Conservation (phyloP, 768 basidiomycete species). For the Mycena olivaceomarginata region DNA sequence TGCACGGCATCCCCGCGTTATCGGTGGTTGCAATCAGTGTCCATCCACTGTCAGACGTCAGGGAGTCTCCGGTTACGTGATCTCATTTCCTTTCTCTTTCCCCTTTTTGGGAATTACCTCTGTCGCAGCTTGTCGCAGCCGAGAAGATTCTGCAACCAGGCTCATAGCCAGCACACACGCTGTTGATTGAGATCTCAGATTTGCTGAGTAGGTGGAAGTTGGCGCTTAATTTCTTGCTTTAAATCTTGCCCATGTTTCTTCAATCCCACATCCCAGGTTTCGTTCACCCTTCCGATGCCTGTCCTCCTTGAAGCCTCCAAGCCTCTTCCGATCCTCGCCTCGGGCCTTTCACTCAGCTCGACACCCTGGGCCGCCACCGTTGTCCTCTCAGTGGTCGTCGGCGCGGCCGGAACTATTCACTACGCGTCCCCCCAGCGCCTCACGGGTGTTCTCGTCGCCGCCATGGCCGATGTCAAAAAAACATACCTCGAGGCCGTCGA, state of each 20-base stretch:
- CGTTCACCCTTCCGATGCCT: too few species aligned
- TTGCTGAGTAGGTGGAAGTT: too few species aligned
- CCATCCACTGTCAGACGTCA: conserved; percentile 32
- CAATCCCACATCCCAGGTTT: too few species aligned
- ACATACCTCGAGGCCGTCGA: conserved; percentile 14
- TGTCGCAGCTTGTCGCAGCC: conserved; percentile 21
- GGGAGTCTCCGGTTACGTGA: conserved; percentile 18
- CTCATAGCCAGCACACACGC: too few species aligned
- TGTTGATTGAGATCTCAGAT: too few species aligned
- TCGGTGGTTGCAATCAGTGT: conserved; percentile 22
- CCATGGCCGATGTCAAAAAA: background rate
- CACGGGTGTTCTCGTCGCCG: background rate
- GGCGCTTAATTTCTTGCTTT: too few species aligned
- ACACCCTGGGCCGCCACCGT: background rate
- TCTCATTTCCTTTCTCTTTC: background rate
- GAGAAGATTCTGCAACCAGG: conserved; percentile 24
- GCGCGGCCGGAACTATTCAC: background rate
- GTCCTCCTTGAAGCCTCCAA: too few species aligned
- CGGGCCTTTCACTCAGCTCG: too few species aligned
- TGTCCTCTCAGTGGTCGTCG: background rate
- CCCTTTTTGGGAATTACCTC: conserved; percentile 16
- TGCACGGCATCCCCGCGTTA: too few species aligned
- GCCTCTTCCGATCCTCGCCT: too few species aligned
- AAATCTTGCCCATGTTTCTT: too few species aligned
- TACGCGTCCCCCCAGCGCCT: conserved; percentile 11